Evolutionary conservation across 2,329 filamentous ascomycete species (phyloP).

Genomic region (Aspergillus flavus): DNA sequence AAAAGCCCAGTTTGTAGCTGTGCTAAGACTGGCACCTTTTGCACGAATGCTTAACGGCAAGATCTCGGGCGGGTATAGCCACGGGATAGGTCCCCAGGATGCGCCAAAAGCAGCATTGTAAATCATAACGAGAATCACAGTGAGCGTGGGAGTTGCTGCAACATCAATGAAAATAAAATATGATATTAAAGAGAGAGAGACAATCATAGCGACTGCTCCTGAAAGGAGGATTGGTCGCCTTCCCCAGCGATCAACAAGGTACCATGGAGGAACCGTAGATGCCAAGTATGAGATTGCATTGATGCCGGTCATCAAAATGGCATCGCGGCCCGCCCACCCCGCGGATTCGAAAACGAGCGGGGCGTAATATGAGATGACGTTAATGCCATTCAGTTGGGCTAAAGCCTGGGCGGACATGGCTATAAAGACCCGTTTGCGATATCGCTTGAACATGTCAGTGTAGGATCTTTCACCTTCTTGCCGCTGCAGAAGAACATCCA

Average conservation of each 20-base stretch:
- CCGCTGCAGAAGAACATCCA: conserved; percentile 89
- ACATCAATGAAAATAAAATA: conserved; percentile 95
- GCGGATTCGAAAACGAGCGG: conserved; percentile 95
- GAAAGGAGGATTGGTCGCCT: conserved; percentile 86
- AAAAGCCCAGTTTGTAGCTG: conserved; percentile 96
- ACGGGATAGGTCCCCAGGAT: conserved; percentile 97
- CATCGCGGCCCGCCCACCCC: conserved; percentile 88
- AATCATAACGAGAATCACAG: conserved; percentile 94
- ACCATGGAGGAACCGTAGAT: conserved; percentile 95
- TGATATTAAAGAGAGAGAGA: conserved; percentile 85
- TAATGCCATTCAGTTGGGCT: conserved; percentile 97
- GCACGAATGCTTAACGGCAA: conserved; percentile 93
- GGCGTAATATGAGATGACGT: conserved; percentile 98
- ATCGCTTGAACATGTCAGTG: conserved; percentile 89
- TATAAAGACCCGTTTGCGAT: conserved; percentile 90
- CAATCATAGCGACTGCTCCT: conserved; percentile 84
- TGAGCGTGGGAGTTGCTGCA: conserved; percentile 72
- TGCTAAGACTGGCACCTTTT: conserved; percentile 94
- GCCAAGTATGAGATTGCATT: conserved; percentile 90
- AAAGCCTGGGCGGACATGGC: conserved; percentile 97
- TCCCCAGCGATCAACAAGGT: conserved; percentile 90
- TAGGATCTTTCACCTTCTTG: conserved; percentile 95
- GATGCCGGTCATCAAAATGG: conserved; percentile 95
- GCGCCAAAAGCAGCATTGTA: conserved; percentile 98
- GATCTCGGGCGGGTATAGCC: conserved; percentile 99